phyloP scores from a whole-genome alignment of 208 protist genomes.

The Leishmania aethiopica region DNA sequence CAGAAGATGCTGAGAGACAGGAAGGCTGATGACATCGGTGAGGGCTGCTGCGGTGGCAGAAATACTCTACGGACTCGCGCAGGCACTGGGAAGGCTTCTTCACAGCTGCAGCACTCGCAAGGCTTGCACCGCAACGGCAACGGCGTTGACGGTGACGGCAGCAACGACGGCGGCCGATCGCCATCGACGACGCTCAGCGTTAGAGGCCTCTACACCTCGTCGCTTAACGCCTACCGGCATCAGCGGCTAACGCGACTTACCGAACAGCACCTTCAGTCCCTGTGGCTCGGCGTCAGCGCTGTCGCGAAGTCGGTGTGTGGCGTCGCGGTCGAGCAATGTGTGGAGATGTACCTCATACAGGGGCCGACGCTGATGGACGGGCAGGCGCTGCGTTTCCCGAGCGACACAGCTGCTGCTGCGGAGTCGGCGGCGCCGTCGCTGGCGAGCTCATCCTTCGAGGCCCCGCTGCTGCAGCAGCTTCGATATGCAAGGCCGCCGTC shows the following conservation, averaged over 20 bases:
- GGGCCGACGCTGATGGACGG: slow-evolving; percentile 13
- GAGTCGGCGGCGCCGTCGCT: neutral
- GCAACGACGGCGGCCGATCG: neutral
- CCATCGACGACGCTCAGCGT: slow-evolving; percentile 16
- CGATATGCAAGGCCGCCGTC: neutral
- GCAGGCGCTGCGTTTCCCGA: neutral
- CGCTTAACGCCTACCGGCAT: slow-evolving; percentile 28
- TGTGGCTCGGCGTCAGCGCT: slow-evolving; percentile 19
- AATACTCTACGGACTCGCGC: neutral
- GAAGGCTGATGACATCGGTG: neutral
- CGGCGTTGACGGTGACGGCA: neutral
- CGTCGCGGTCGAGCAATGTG: slow-evolving; percentile 10
- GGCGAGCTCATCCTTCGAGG: neutral
- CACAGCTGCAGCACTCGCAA: neutral
- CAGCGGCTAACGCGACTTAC: slow-evolving; percentile 32
- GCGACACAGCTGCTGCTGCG: neutral
- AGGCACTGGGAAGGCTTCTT: neutral
- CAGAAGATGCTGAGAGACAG: neutral
- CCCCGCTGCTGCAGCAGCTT: neutral
- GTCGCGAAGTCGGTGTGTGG: slow-evolving; percentile 19
- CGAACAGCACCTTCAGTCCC: slow-evolving; percentile 27
- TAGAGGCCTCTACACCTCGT: slow-evolving; percentile 27
- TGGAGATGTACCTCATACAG: slow-evolving; percentile 1
- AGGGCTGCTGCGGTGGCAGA: neutral
- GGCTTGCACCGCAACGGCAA: neutral